Base-by-base conservation (phyloP, 257 asterid genomes). In the Rauvolfia tetraphylla region DNA sequence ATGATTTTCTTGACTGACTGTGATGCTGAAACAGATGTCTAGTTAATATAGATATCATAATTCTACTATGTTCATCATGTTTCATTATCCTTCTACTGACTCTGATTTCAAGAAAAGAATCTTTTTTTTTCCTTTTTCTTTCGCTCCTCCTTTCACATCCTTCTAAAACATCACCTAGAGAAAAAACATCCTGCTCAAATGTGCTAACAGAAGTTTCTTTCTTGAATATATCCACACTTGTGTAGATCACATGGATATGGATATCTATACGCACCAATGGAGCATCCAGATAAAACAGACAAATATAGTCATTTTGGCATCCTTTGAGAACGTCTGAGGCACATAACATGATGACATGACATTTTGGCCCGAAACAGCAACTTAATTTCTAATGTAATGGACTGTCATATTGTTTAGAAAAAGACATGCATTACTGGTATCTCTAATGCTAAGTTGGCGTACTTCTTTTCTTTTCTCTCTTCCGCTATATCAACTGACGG, bases 1-100 rank as follows among this genome's bases (percentile, higher is more conserved):
- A 93, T 93, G 63, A 92, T 93, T 77, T 91, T 93, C 90, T 90
- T 93, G 76, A 91, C 97, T 67, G 97, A 88, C 73, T 93, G 96
- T 57, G 97, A 93, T 58, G 97, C 98, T 93, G 90, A 53, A 17
- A 33, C n/a, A 63, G 7, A 65, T 65, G 14, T 22, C 15, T 9
- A 65, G 27, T 65, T 65, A 34, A 34, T 34, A 63, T 59, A 33
- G 67, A 33, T 0, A 34, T 7, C 69, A 31, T 18, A 63, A 63
- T 27, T 7, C 42, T 63, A 12, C 42, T 17, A 63, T 15, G 15
- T 5, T 5, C 1, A 65, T 33, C 27, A 65, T 36, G 44, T 65
- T 65, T 65, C 27, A 33, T 65, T 36, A 34, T 65, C 70, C 27
- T 34, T 65, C 46, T 18, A 34, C 18, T 20, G 48, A 14, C 22